A percentile compares a stretch with the other conserved stretches of the same genome.
phyloP scores from a whole-genome alignment of 441 rosid species.

The Aquilaria agallochum region DNA sequence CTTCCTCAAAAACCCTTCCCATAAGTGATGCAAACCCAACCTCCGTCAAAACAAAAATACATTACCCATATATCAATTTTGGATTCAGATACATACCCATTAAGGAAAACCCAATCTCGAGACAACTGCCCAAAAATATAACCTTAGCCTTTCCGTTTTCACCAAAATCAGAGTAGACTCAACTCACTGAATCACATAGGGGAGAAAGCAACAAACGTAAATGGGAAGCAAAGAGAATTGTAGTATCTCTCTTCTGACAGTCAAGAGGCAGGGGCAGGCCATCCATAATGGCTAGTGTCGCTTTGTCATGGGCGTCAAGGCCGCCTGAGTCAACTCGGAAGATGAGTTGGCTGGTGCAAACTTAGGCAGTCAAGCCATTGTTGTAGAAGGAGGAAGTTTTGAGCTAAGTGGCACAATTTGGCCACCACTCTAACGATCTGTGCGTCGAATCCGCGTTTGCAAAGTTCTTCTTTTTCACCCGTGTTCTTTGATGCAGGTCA shows the following conservation, averaged over 20 bases:
- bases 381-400: constrained; percentile 83
- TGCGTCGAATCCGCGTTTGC: too few relatives aligned
- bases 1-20: constrained; percentile 91
- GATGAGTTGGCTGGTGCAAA: constrained; percentile 54
- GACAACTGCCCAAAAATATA: constrained; percentile 4
- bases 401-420: neutral
- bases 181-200: constrained; percentile 1
- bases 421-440: too few relatives aligned
- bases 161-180: constrained; percentile 6
- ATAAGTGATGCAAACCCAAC: constrained; percentile 84
- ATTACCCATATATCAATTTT: neutral
- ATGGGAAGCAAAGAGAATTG: neutral
- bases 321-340: constrained; percentile 94
- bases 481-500: too few relatives aligned
- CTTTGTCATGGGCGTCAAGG: constrained; percentile 56
- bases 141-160: neutral
- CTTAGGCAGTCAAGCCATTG: constrained; percentile 84
- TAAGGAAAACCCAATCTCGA: constrained; percentile 1
- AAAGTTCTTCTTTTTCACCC: too few relatives aligned
- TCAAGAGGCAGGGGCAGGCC: constrained; percentile 84
- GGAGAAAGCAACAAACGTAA: neutral
- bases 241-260: constrained; percentile 77
- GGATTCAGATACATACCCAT: constrained; percentile 11
- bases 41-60: constrained; percentile 37
- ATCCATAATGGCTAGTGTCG: constrained; percentile 85